Evolutionary conservation across 768 basidiomycete species (phyloP), one percentile per base, ranked within the genome.

Genomic region (Mycena metata): DNA sequence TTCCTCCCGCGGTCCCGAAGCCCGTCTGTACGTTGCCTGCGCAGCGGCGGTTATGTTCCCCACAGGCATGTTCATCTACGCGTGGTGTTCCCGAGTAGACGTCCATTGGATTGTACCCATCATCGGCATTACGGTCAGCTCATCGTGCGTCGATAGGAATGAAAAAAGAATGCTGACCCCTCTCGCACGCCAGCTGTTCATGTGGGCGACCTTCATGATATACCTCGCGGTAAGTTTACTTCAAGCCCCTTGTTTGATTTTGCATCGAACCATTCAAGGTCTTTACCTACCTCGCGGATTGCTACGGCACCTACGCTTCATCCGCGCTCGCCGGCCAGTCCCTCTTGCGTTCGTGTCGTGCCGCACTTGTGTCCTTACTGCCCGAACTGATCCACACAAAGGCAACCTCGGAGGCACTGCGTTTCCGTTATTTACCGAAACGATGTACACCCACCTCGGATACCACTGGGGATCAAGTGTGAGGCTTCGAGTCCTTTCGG

Each of bases 11-110:
- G 77, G 76, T 35, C 75, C 77, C 4, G 89, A 90, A 76, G 89
- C 89, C 2, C 82, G 89, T 16, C 77, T 90, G 26, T 87, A 82
- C 69, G 73, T 80, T n/a, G 81, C 87, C 16, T 86, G 86, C 63
- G 72, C 79, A 8, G 86, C 86, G 0, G 83, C 81, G 0, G 47
- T 87, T 46, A 66, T 85, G 10, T 83, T 88, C 59, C 88, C 89
- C 0, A 66, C 72, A 1, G 85, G 84, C 13, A 88, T 89, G 82
- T 86, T 91, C 78, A 85, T 91, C 60, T 92, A 88, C 70, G 89
- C 89, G 0, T 92, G 89, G 88, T 86, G 87, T 1, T 83, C 86
- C 15, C 83, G 76, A 59, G 67, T 82, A 2, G 66, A 68, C 24
- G 81, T 90, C 5, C 83, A 81, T 47, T 91, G 90, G 90, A 83